Evolutionary conservation across 345 rosid genomes (phyloP), one percentile per base, ranked within the genome.

Genomic region (Brassica carinata): DNA sequence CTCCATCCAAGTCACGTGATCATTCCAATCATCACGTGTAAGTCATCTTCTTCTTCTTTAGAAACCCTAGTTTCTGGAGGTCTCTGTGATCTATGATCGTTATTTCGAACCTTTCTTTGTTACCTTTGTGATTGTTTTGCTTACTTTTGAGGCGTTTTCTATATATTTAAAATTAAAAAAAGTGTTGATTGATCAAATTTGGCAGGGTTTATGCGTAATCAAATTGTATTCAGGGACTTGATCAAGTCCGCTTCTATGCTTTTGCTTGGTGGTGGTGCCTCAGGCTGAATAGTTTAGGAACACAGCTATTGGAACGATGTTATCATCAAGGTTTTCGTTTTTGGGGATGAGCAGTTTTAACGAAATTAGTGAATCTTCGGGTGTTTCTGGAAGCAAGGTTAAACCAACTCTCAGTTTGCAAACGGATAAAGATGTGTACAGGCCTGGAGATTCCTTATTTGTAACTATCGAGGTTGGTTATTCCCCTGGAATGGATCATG

Each of bases 371-470:
- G 79, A 79, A 36, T 75, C 85, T 61, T 69, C 36, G 31, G 65
- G 72, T 75, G 76, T 66, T 67, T 51, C 18, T 65, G 82, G 78
- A 73, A 86, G 64, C 68, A 77, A 80, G 43, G 67, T 83, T 59
- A 67, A 75, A 71, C 97, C 97, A 18, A 81, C 82, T 17, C 73
- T 95, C 4, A 89, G 80, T 59, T 74, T 93, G 58, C 87, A 85
- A 58, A 85, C 91, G 0, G 98, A 93, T 79, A 87, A 81, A 82
- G 90, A 93, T 76, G 93, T 90, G 8, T 95, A 95, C 64, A 89
- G 96, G 79, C 96, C 99, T 63, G 98, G 96, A 33, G 99, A 93
- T 75, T 83, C 87, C 40, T 57, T 96, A 36, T 82, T 81, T 79
- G 83, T 90, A 36, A 92, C 93, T 13, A 69, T 93, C 15, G 97